Conservation (phyloP, 345 rosid species). For the Bruguiera parviflora region DNA sequence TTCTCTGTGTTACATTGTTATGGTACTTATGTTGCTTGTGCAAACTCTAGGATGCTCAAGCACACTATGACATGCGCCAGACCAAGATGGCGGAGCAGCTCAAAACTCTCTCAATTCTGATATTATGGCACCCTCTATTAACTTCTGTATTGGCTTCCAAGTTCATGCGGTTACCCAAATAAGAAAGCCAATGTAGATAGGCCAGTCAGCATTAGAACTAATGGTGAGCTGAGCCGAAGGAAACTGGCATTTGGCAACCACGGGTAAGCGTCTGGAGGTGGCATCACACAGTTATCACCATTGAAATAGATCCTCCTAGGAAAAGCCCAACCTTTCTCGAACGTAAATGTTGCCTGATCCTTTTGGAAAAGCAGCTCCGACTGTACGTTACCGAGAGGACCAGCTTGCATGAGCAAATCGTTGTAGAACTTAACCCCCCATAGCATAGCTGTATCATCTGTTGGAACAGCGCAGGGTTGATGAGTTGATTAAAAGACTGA, state of each 20-base stretch:
- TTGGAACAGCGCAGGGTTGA: not conserved
- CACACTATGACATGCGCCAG: not conserved
- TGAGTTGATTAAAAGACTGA: not conserved
- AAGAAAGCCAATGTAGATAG: conserved; percentile 43
- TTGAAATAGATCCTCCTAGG: conserved; percentile 87
- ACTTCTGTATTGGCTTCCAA: not conserved
- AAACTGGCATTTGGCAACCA: conserved; percentile 69
- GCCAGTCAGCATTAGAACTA: conserved; percentile 25
- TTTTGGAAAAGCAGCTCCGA: conserved; percentile 80
- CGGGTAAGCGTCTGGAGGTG: conserved; percentile 78
- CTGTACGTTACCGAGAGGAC: conserved; percentile 75
- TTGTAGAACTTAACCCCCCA: conserved; percentile 80
- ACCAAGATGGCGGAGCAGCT: not conserved
- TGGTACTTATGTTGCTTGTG: no score
- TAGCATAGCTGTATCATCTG: conserved; percentile 85
- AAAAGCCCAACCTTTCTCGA: conserved; percentile 88
- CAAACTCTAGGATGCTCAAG: no score
- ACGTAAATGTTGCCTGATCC: conserved; percentile 56
- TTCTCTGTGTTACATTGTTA: no score
- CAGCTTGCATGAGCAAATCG: conserved; percentile 74
- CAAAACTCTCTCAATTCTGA: not conserved
- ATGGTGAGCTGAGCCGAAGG: conserved; percentile 19
- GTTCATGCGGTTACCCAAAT: conserved; percentile 13
- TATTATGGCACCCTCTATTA: not conserved
- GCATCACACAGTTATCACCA: conserved; percentile 88